phyloP scores from a whole-genome alignment of 148 eudicot species.

The Heliamphora exappendiculata region DNA sequence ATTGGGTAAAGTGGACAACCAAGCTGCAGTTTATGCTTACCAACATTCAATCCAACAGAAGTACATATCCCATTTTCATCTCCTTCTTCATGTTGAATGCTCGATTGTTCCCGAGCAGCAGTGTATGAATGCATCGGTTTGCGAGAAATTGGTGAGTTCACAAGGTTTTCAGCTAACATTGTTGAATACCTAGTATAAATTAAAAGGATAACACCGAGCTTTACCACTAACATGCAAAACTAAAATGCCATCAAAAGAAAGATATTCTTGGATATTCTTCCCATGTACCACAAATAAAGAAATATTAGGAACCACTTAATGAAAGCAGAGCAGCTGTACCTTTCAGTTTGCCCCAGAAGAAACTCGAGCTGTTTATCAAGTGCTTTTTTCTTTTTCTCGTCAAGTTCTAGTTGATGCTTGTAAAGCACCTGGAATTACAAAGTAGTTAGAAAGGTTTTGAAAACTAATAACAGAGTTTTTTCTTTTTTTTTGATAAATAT shows the following conservation, averaged over 20 bases:
- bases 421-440: conserved; percentile 61
- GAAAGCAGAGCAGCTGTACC: conserved; percentile 34
- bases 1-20: conserved; percentile 9
- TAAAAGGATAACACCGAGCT: conserved; percentile 4
- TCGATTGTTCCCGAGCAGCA: conserved; percentile 22
- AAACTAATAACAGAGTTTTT: background rate
- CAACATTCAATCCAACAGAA: conserved; percentile 35
- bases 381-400: conserved; percentile 84
- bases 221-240: background rate
- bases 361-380: conserved; percentile 95
- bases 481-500: no score
- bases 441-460: conserved; percentile 1
- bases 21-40: conserved; percentile 32
- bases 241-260: background rate
- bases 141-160: conserved; percentile 40
- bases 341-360: conserved; percentile 97
- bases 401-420: conserved; percentile 89
- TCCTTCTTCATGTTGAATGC: conserved; percentile 29
- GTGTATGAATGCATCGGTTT: conserved; percentile 24
- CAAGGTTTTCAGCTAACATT: conserved; percentile 96
- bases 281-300: background rate
- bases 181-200: conserved; percentile 71
- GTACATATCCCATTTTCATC: conserved; percentile 28
- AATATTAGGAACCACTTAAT: background rate
- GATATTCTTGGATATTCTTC: background rate